These are phyloP conservation scores for Arthrobotrys sinensis DNA, from an alignment of 2,329 filamentous ascomycete species.

Conservation along the genomic window DNA sequence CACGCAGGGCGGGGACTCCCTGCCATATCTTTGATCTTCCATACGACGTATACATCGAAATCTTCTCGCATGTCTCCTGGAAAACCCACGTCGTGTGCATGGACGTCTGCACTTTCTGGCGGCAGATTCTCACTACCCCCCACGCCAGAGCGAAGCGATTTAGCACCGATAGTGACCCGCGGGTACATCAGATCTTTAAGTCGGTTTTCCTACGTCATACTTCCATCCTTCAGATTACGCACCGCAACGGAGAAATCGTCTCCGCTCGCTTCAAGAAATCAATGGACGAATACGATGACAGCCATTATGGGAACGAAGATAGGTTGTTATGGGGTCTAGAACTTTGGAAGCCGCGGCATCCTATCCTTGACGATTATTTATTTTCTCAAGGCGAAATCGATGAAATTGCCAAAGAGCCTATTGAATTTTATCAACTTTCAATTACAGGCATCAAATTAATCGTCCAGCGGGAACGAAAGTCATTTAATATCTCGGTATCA, in stretches of 20 bases:
- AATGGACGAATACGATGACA: neutral
- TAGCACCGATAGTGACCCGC: conserved; percentile 3
- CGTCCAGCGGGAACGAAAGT: neutral
- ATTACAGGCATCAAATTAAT: conserved; percentile 4
- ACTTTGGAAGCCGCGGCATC: neutral
- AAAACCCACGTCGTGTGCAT: conserved; percentile 36
- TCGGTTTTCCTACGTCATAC: conserved; percentile 9
- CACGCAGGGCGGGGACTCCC: neutral
- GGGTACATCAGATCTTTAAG: conserved; percentile 31
- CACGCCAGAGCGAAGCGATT: conserved; percentile 17
- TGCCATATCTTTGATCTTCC: conserved; percentile 18
- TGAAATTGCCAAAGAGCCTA: neutral
- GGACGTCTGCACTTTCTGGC: conserved; percentile 39
- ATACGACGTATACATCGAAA: conserved; percentile 35
- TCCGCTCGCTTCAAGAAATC: conserved; percentile 16
- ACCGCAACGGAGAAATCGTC: neutral
- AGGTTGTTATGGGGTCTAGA: conserved; percentile 6
- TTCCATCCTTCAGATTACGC: conserved; percentile 1
- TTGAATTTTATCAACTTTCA: neutral
- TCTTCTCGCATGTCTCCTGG: conserved; percentile 37
- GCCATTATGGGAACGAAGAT: neutral
- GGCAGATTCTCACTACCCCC: neutral
- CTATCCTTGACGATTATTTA: conserved; percentile 20
- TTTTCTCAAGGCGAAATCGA: neutral
- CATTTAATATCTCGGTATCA: neutral